Evolutionary conservation across 2,329 filamentous ascomycete species (phyloP).

Genomic region (Botrytis cinerea): DNA sequence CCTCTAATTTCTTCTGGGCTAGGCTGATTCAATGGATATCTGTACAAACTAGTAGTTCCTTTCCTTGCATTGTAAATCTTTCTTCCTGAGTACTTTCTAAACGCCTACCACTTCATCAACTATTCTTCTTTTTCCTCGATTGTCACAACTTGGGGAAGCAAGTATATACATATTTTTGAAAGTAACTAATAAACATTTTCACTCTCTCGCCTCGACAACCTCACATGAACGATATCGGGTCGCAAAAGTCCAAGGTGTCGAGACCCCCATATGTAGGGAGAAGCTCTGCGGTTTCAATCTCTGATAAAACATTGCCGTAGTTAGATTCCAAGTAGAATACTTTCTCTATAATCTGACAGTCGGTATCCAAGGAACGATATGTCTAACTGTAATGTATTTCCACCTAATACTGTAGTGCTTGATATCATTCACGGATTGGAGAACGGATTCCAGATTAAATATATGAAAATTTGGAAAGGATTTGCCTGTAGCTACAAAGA

Average conservation of each 20-base stretch:
- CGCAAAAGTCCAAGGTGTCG: no score
- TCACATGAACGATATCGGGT: no score
- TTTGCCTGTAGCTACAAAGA: background rate
- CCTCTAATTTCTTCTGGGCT: background rate
- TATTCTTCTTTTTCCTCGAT: background rate
- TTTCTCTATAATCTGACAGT: no score
- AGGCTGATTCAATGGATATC: background rate
- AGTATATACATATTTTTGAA: no score
- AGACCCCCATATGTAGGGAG: no score
- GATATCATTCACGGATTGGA: background rate
- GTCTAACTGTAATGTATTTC: background rate
- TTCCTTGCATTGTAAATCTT: background rate
- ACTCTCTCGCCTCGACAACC: no score
- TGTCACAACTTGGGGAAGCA: no score
- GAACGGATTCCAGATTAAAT: background rate
- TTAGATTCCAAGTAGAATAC: no score
- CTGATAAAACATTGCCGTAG: no score
- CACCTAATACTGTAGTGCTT: background rate
- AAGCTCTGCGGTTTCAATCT: no score
- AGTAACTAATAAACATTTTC: no score
- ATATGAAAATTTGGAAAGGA: background rate
- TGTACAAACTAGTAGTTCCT: background rate
- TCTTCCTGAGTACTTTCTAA: background rate
- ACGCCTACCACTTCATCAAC: background rate
- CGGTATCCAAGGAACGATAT: background rate